phyloP scores from a whole-genome alignment of 163 green algal genomes.

The Chlamydomonas reinhardtii region DNA sequence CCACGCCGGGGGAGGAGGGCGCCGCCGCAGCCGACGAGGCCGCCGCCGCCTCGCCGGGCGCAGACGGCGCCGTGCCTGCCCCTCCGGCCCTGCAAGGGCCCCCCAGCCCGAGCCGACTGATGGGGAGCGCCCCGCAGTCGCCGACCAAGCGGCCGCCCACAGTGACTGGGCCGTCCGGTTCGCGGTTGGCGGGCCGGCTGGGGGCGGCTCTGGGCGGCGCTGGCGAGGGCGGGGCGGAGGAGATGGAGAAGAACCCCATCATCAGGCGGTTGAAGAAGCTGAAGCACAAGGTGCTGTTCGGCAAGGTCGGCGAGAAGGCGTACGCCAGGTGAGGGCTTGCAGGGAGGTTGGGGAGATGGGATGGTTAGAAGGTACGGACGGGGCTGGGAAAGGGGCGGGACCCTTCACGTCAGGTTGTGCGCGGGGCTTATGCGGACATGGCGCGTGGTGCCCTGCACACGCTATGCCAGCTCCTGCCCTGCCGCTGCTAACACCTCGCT shows the following conservation, averaged over 20 bases:
- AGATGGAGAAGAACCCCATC: conserved; percentile 20
- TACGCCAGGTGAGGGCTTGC: background rate
- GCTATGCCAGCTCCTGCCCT: too few relatives aligned
- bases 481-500: too few relatives aligned
- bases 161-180: too few relatives aligned
- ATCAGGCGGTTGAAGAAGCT: conserved; percentile 43
- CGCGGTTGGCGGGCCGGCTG: too few relatives aligned
- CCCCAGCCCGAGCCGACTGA: background rate
- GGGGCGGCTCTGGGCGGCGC: too few relatives aligned
- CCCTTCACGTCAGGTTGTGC: too few relatives aligned
- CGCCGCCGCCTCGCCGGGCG: too few relatives aligned
- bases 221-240: background rate
- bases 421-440: too few relatives aligned
- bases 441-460: too few relatives aligned
- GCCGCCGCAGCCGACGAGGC: too few relatives aligned
- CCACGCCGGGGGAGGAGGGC: background rate
- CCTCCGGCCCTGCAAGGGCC: too few relatives aligned
- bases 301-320: conserved; percentile 27
- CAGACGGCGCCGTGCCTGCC: too few relatives aligned
- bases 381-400: background rate
- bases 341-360: background rate
- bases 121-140: background rate
- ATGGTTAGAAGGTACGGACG: background rate
- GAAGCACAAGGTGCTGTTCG: conserved; percentile 40
- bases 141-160: background rate